A percentile compares a stretch with the other conserved stretches of the same genome.
phyloP scores from a whole-genome alignment of 1,284 basidiomycete genomes.

The Xanthoconium separans region DNA sequence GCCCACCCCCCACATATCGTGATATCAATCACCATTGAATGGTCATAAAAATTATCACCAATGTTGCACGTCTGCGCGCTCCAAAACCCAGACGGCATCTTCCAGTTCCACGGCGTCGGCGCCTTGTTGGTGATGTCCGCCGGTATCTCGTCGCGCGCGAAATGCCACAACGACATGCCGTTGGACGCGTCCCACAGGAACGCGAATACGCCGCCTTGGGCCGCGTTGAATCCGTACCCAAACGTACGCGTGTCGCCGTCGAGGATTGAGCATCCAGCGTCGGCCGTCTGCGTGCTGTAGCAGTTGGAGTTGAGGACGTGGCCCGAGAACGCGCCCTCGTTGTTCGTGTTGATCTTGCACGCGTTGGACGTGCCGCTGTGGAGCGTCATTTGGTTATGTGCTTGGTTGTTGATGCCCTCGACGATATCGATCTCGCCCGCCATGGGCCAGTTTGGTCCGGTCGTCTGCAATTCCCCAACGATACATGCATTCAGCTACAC shows the following conservation, averaged over 20 bases:
- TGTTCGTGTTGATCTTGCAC: slow-evolving; percentile 13
- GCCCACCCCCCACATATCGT: slow-evolving; percentile 63
- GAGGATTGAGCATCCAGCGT: slow-evolving; percentile 50
- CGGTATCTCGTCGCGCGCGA: slow-evolving; percentile 65
- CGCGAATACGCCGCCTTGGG: slow-evolving; percentile 73
- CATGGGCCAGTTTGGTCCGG: slow-evolving; percentile 67
- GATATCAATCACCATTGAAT: slow-evolving; percentile 68
- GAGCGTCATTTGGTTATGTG: slow-evolving; percentile 66
- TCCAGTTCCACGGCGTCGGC: slow-evolving; percentile 68
- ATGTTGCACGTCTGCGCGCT: slow-evolving; percentile 63
- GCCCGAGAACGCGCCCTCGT: slow-evolving; percentile 23
- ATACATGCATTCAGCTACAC: neutral
- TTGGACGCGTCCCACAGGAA: slow-evolving; percentile 58
- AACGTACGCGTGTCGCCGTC: slow-evolving; percentile 46
- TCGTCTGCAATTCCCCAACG: slow-evolving; percentile 28
- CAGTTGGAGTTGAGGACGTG: slow-evolving; percentile 38
- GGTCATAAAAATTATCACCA: slow-evolving; percentile 62
- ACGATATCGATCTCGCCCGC: slow-evolving; percentile 70
- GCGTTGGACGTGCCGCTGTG: slow-evolving; percentile 46
- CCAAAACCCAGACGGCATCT: slow-evolving; percentile 65
- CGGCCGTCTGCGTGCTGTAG: slow-evolving; percentile 38
- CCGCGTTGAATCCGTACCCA: slow-evolving; percentile 65
- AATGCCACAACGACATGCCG: slow-evolving; percentile 80
- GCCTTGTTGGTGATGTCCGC: slow-evolving; percentile 54
- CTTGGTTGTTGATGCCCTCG: slow-evolving; percentile 61